Percentiles rank a stretch among this genome's conserved stretches.
Conservation (phyloP, 257 asterid species). For the Penstemon newberryi region DNA sequence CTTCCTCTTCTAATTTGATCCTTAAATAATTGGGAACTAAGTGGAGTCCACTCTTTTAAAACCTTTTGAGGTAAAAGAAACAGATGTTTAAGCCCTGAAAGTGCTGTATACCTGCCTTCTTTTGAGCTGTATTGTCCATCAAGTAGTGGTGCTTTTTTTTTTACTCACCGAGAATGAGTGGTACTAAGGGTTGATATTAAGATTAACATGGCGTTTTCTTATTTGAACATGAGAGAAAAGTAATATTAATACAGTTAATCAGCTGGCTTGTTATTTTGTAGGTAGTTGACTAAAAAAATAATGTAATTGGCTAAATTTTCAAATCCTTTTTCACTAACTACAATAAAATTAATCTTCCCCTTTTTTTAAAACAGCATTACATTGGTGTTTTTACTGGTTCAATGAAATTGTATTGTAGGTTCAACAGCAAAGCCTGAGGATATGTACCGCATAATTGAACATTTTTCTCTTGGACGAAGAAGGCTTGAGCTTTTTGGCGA, state of each 20-base stretch:
- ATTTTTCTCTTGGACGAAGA: slow-evolving; percentile 98
- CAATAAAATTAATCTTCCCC: neutral
- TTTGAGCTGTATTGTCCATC: no score
- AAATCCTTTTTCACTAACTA: slow-evolving; percentile 15
- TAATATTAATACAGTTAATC: neutral
- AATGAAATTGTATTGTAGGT: slow-evolving; percentile 49
- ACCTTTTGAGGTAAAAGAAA: neutral
- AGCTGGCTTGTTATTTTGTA: neutral
- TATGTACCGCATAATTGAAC: slow-evolving; percentile 95
- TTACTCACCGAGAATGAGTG: slow-evolving; percentile 9
- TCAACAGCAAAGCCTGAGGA: slow-evolving; percentile 99
- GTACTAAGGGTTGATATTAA: neutral
- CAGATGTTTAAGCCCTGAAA: neutral
- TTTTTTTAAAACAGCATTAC: slow-evolving; percentile 8
- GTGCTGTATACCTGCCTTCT: no score
- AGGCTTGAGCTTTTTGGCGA: slow-evolving; percentile 99
- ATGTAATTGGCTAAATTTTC: neutral
- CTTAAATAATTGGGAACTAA: neutral
- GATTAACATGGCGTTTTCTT: neutral
- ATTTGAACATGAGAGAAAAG: neutral
- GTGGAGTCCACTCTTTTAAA: neutral
- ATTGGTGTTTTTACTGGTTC: slow-evolving; percentile 23
- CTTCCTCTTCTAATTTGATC: neutral
- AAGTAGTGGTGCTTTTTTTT: neutral
- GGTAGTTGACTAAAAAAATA: neutral